Percentiles rank a stretch among this genome's conserved stretches.
These are phyloP conservation scores for Pseudogymnoascus sp. DNA, from an alignment of 2,329 filamentous ascomycete genomes.

Conservation along the genomic window DNA sequence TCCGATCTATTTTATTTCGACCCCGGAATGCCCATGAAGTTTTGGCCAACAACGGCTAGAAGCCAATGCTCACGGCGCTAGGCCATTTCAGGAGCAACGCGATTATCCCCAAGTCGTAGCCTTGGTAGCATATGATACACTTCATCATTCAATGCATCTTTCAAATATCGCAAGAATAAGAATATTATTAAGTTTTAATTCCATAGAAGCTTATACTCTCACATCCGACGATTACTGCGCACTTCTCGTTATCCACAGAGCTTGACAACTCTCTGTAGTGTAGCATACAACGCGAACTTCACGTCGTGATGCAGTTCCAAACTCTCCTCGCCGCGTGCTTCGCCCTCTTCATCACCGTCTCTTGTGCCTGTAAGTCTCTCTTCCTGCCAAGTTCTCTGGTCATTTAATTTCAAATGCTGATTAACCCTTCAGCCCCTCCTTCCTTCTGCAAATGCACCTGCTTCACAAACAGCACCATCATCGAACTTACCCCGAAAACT, in stretches of 20 bases:
- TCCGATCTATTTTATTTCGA: not conserved
- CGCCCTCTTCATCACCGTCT: slow-evolving; percentile 20
- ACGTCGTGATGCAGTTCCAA: not conserved
- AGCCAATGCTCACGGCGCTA: not conserved
- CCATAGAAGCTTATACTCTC: not conserved
- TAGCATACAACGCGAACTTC: not conserved
- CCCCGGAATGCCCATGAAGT: not conserved
- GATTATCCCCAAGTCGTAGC: not conserved
- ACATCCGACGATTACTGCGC: not conserved
- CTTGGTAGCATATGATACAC: slow-evolving; percentile 2
- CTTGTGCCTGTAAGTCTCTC: slow-evolving; percentile 23
- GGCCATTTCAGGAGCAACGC: not conserved
- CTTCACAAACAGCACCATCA: slow-evolving; percentile 63
- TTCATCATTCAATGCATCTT: not conserved
- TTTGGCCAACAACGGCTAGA: slow-evolving; percentile 7
- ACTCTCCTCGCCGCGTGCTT: slow-evolving; percentile 19
- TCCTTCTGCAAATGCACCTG: slow-evolving; percentile 66
- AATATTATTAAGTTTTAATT: not conserved
- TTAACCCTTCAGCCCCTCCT: slow-evolving; percentile 43
- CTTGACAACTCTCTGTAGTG: not conserved
- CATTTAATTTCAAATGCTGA: slow-evolving; percentile 18
- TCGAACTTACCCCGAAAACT: slow-evolving; percentile 41
- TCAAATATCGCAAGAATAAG: not conserved
- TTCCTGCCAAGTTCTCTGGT: not conserved
- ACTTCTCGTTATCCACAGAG: not conserved